Conservation (phyloP, 2,329 filamentous ascomycete species). For the Xenosphaeropsis pyriputrescens region DNA sequence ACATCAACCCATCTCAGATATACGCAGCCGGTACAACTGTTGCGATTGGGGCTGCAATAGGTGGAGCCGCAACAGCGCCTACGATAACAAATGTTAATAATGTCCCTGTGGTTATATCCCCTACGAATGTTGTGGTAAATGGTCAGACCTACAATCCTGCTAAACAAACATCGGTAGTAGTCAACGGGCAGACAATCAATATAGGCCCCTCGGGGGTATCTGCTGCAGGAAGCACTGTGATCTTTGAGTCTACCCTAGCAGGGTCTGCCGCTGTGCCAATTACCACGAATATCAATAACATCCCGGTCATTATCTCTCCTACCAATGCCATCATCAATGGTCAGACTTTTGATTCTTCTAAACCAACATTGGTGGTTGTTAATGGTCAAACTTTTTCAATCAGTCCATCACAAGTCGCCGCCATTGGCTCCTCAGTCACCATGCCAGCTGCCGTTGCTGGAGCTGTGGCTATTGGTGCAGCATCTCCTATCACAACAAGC, state of each 20-base stretch:
- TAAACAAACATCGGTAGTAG: neutral
- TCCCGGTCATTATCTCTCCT: no score
- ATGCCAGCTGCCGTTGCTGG: no score
- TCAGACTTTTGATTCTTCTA: neutral
- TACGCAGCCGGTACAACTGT: neutral
- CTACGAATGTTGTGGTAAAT: no score
- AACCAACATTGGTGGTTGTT: neutral
- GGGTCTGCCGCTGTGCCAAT: neutral
- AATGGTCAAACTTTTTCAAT: conserved; percentile 5
- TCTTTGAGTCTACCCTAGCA: neutral
- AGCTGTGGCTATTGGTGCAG: no score
- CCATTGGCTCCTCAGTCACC: neutral
- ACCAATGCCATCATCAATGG: no score
- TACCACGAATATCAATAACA: no score
- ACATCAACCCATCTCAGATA: neutral
- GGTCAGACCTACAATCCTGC: no score
- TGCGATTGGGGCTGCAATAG: no score
- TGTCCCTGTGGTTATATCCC: no score
- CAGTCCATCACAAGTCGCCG: conserved; percentile 3
- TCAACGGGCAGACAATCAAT: neutral
- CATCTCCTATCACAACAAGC: neutral
- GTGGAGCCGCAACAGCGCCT: no score
- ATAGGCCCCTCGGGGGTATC: neutral
- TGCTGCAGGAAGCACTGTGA: neutral
- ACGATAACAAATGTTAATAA: no score